A percentile compares a stretch with the other conserved stretches of the same genome.
Evolutionary conservation across 2,329 filamentous ascomycete species (phyloP).

Genomic region (Diaporthe nobilis): DNA sequence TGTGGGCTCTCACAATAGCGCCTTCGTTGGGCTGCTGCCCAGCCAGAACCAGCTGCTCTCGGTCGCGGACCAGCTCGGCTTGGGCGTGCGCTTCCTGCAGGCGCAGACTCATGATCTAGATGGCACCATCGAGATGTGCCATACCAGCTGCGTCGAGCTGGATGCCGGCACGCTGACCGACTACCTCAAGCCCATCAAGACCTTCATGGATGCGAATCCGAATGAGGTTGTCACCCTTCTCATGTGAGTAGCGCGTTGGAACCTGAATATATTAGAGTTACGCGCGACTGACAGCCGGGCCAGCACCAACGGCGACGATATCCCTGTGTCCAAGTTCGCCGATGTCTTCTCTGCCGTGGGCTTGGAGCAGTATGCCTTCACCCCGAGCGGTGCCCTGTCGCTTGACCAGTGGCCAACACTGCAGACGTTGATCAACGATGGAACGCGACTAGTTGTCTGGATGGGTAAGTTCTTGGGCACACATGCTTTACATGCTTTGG

Average conservation of each 20-base stretch:
- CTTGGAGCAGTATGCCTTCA: constrained; percentile 70
- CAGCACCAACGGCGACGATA: constrained; percentile 70
- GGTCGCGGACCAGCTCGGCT: constrained; percentile 69
- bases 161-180: constrained; percentile 69
- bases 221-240: constrained; percentile 75
- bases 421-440: constrained; percentile 72
- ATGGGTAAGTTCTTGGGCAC: constrained; percentile 65
- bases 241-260: constrained; percentile 50
- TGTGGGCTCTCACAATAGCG: constrained; percentile 75
- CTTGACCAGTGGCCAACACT: constrained; percentile 78
- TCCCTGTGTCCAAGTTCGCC: constrained; percentile 69
- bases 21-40: constrained; percentile 70
- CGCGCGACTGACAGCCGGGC: neutral
- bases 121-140: constrained; percentile 71
- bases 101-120: constrained; percentile 72
- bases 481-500: neutral
- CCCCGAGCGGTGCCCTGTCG: constrained; percentile 58
- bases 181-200: constrained; percentile 71
- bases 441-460: constrained; percentile 78
- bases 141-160: constrained; percentile 72
- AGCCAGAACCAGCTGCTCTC: constrained; percentile 73
- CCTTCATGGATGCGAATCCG: constrained; percentile 71
- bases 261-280: neutral
- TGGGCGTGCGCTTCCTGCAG: constrained; percentile 75
- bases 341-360: constrained; percentile 68